Evolutionary conservation across 371 early-diverging fungal species (phyloP).

Genomic region (Syncephalastrum racemosum): DNA sequence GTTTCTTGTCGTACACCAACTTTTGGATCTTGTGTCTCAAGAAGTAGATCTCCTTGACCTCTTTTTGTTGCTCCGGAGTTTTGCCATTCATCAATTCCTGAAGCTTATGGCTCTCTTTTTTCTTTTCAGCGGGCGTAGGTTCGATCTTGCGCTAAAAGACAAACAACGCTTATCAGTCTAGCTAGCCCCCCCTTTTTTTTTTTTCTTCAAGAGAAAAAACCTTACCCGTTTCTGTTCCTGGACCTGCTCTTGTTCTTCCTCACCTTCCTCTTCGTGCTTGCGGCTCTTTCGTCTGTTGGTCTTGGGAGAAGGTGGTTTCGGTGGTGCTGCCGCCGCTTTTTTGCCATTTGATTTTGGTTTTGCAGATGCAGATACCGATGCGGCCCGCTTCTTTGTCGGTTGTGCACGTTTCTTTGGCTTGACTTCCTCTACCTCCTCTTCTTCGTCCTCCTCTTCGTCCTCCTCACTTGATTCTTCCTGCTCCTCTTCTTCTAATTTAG

Average conservation of each 20-base stretch:
- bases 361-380: conserved; percentile 11
- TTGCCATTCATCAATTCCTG: conserved; percentile 1
- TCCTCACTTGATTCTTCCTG: conserved; percentile 15
- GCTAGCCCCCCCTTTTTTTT: no score
- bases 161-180: no score
- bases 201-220: no score
- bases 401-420: conserved; percentile 2
- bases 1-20: conserved; percentile 49
- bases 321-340: not conserved
- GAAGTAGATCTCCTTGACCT: conserved; percentile 39
- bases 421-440: conserved; percentile 6
- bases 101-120: no score
- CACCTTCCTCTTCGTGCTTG: no score
- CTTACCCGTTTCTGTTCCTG: no score
- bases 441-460: conserved; percentile 14
- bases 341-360: conserved; percentile 9
- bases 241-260: no score
- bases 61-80: conserved; percentile 18
- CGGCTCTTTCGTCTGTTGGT: conserved; percentile 2
- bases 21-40: conserved; percentile 45
- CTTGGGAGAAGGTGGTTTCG: not conserved
- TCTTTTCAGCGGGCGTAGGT: no score
- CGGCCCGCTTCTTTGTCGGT: conserved; percentile 4
- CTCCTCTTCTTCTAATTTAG: conserved; percentile 19
- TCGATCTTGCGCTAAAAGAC: no score